Evolutionary conservation across 2,329 filamentous ascomycete genomes (phyloP), one percentile per base, ranked within the genome.

Genomic region (Drechslerella coelobrocha): DNA sequence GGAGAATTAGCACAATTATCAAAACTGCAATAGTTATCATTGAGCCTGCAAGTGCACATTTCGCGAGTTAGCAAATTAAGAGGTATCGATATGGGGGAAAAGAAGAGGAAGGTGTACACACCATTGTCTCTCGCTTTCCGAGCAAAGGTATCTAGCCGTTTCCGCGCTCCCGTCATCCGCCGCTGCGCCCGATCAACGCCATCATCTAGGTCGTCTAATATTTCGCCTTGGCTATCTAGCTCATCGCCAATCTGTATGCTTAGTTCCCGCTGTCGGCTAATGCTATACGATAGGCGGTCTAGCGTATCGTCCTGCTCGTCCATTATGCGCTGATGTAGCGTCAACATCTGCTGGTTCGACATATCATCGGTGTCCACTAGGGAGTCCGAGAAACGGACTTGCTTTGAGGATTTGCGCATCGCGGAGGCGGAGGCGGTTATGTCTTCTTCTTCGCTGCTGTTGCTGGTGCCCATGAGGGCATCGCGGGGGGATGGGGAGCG

Each of bases 201-300:
- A 47, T 85, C 84, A 77, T 97, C 94, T 47, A 95, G 87, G 76
- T 96, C 93, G 78, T 97, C 93, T 27, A 99, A 83, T 82, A 99
- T 83, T 75, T 89, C 84, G 37, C 95, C 89, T 76, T 99, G 94
- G 75, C 87, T 89, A 76, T 97, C 94, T 34, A 99, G 83, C 82
- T 99, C 94, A 78, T 97, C 90, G 27, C 94, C 93, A 76, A 99
- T 97, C 81, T 94, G 91, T 81, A 97, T 95, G 77, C 89, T 92
- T 72, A 99, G 83, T 81, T 97, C 91, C 53, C 95, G 84, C 81
- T 97, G 94, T 39, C 94, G 86, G 2, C 90, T 85, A 75, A 99
- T 97, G 65, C 87, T 91, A 76, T 87, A 86, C n/a, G 92, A 91
- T 2, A 99, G 82, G 8, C 85, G 83, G 78, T 97, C 93, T n/a